These are phyloP conservation scores for Penicillium silybi DNA, from an alignment of 495 filamentous ascomycete genomes.

Conservation along the genomic window DNA sequence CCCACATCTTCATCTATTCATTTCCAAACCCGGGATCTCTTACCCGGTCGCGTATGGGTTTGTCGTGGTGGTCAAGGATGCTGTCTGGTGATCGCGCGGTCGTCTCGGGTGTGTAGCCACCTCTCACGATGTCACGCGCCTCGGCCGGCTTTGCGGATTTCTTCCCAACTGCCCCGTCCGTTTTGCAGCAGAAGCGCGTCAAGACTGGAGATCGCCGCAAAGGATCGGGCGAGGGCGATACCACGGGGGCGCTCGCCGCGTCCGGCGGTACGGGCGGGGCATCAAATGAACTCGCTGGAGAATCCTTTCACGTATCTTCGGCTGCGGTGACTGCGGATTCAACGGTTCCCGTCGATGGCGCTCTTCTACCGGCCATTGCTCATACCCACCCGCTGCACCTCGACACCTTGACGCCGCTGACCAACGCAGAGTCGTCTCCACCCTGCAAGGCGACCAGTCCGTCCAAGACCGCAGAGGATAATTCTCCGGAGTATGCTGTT, in stretches of 20 bases:
- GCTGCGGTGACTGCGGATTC: conserved; percentile 55
- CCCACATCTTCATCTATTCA: not conserved
- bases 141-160: conserved; percentile 83
- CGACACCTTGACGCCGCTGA: conserved; percentile 70
- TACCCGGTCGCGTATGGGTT: conserved; percentile 21
- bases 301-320: conserved; percentile 9
- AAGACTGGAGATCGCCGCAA: conserved; percentile 37
- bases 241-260: conserved; percentile 4
- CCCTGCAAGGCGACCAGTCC: conserved; percentile 55
- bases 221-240: conserved; percentile 18
- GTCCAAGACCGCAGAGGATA: conserved; percentile 33
- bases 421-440: conserved; percentile 72
- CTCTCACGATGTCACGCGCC: conserved; percentile 70
- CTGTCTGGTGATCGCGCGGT: conserved; percentile 34
- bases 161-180: conserved; percentile 80
- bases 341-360: conserved; percentile 49
- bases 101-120: conserved; percentile 43
- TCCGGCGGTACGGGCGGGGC: conserved; percentile 12
- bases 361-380: conserved; percentile 14
- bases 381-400: conserved; percentile 47
- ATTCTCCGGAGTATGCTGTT: conserved; percentile 9
- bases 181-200: conserved; percentile 53
- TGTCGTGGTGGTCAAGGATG: conserved; percentile 37
- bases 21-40: not conserved
- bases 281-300: conserved; percentile 8